These are phyloP conservation scores for Clausena lansium DNA, from an alignment of 345 rosid genomes.

Conservation along the genomic window DNA sequence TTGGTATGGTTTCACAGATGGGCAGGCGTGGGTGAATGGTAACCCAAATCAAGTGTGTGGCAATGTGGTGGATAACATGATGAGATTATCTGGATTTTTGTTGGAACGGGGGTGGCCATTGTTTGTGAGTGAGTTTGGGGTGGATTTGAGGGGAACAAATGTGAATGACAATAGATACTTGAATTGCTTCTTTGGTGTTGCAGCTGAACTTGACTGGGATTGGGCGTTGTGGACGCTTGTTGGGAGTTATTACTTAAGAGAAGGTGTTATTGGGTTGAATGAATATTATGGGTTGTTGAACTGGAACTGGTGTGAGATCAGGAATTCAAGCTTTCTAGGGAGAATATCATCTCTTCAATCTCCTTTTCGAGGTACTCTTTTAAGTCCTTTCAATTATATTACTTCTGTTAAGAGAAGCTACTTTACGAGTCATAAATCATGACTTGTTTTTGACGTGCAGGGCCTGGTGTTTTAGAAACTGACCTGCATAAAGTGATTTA, in stretches of 20 bases:
- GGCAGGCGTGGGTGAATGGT: constrained; percentile 63
- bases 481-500: constrained; percentile 58
- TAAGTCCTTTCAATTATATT: background rate
- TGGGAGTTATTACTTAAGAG: constrained; percentile 80
- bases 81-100: constrained; percentile 60
- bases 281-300: constrained; percentile 70
- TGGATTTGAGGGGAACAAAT: constrained; percentile 68
- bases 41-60: constrained; percentile 83
- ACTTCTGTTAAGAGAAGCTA: background rate
- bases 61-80: constrained; percentile 45
- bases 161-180: constrained; percentile 62
- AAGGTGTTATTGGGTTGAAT: constrained; percentile 57
- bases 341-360: constrained; percentile 58
- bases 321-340: constrained; percentile 59
- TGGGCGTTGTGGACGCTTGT: constrained; percentile 85
- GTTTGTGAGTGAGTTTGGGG: constrained; percentile 75
- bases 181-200: constrained; percentile 63
- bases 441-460: constrained; percentile 33
- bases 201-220: constrained; percentile 78
- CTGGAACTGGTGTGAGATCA: constrained; percentile 57
- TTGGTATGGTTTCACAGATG: constrained; percentile 79
- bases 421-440: background rate
- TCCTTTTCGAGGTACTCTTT: constrained; percentile 52
- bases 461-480: constrained; percentile 65
- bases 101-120: constrained; percentile 66